Evolutionary conservation across 768 basidiomycete species (phyloP).

Genomic region (Terana coerulea): DNA sequence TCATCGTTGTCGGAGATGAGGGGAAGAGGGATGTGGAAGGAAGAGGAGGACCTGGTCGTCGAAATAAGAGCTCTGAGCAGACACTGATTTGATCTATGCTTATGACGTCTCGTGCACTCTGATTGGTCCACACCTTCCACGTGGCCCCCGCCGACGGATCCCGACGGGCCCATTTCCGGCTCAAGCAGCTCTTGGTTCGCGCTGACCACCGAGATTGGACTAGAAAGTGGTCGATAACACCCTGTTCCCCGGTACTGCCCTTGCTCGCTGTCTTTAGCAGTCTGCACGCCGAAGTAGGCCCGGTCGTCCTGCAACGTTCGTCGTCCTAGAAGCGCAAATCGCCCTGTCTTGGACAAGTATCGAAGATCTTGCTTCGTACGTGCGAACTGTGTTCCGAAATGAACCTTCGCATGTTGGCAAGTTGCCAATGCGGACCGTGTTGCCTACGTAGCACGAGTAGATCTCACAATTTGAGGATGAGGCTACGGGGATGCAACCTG

Average conservation of each 20-base stretch:
- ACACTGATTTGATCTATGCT: not conserved
- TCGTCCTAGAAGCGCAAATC: not conserved
- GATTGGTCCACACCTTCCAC: not conserved
- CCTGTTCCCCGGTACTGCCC: not conserved
- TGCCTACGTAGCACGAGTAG: too few relatives aligned
- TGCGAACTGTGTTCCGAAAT: too few relatives aligned
- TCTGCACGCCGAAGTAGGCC: not conserved
- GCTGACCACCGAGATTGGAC: not conserved
- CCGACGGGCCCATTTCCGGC: constrained; percentile 3
- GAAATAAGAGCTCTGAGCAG: not conserved
- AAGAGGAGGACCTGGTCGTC: not conserved
- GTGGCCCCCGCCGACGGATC: not conserved
- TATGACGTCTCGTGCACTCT: constrained; percentile 7
- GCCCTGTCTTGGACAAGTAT: not conserved
- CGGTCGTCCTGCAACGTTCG: constrained; percentile 2
- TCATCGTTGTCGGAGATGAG: constrained; percentile 42
- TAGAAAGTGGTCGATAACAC: not conserved
- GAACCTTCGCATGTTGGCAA: too few relatives aligned
- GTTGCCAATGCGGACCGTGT: too few relatives aligned
- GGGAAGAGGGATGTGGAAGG: constrained; percentile 1
- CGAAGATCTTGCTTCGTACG: not conserved
- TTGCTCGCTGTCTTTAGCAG: not conserved
- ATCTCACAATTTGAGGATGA: not conserved
- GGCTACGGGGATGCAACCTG: not conserved
- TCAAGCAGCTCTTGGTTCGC: not conserved